Evolutionary conservation across 352 stramenopile genomes (phyloP), one percentile per base, ranked within the genome.

Genomic region (Phytophthora lateralis): DNA sequence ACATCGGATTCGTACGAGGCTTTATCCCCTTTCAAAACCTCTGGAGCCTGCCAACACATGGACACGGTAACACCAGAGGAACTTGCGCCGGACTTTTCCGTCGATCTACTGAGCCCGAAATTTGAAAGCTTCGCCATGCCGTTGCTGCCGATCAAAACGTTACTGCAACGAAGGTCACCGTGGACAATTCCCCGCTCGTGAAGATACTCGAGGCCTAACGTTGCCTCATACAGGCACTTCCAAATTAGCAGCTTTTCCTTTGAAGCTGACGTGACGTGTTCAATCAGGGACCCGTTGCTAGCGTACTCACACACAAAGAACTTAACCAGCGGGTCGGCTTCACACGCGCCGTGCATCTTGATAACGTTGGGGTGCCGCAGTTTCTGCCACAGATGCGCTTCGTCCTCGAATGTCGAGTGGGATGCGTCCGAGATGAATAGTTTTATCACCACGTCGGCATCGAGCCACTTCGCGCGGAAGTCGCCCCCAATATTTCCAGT

Each of bases 61-160:
- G 58, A 39, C 12, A 49, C 49, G 21, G 38, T 61, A 32, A 72
- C 34, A n/a, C 34, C 34, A n/a, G 11, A 39, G 2, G 11, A 17
- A 18, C 10, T 11, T 18, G 34, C 30, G 2, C 17, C 12, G 11
- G 34, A 11, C 14, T 11, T 39, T 6, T 39, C 12, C 34, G 6
- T n/a, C 12, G 26, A 21, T 46, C 8, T 4, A 46, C 60, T 69
- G n/a, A 76, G 21, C 0, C 63, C 69, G 38, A 76, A 76, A 38
- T 73, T 60, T 17, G 63, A 39, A 10, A 76, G 63, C 27, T 69
- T 70, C 4, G 55, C 59, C 5, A 45, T 18, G 5, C 51, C 63
- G 17, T 68, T 29, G 24, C 48, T 44, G 7, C 50, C 54, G 12
- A 76, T 43, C 17, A 73, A 30, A 38, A 76, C 66, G 29, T 71